Evolutionary conservation across 1,284 basidiomycete species (phyloP), one percentile per base, ranked within the genome.

Genomic region (Fomes fomentarius): DNA sequence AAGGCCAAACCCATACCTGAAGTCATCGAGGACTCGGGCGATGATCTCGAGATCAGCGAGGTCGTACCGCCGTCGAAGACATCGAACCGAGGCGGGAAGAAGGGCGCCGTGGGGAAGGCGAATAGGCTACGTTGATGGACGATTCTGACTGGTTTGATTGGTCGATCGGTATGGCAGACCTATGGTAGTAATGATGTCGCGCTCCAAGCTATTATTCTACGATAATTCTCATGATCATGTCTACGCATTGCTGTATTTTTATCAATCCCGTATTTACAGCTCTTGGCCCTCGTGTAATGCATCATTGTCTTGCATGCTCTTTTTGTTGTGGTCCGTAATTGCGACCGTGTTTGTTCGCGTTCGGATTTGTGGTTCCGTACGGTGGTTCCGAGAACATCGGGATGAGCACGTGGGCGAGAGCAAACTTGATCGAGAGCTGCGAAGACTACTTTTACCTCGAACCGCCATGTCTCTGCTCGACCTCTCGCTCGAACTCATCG

Each of bases 11-110:
- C 77, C 19, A 69, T 62, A 14, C 60, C 61, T 0, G 71, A 44
- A 28, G 33, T 77, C 64, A 72, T 80, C 14, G 71, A 75, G 21
- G 69, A 73, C n/a, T 79, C 76, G 24, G 80, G 81, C 52, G 72
- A 73, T 46, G 82, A 81, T 30, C 71, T 81, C 43, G 74, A 80
- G 47, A 73, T 78, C 4, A 72, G 67, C 39, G 69, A 69, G 9
- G 49, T 63, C 10, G 46, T 42, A 24, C 50, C 35, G 19, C 38
- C 50, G 2, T 24, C 51, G 8, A 46, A 55, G 35, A 31, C 46
- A 4, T 14, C 38, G 8, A 48, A 7, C 33, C 48, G 50, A 34
- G 52, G 55, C 26, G 52, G 34, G 22, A 54, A 44, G 46, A 60
- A 57, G 50, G 21, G 31, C 9, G 48, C 40, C 26, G 46, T 24